A percentile compares a stretch with the other conserved stretches of the same genome.
Conservation (phyloP, 768 basidiomycete species). For the Pulveroboletus frians region DNA sequence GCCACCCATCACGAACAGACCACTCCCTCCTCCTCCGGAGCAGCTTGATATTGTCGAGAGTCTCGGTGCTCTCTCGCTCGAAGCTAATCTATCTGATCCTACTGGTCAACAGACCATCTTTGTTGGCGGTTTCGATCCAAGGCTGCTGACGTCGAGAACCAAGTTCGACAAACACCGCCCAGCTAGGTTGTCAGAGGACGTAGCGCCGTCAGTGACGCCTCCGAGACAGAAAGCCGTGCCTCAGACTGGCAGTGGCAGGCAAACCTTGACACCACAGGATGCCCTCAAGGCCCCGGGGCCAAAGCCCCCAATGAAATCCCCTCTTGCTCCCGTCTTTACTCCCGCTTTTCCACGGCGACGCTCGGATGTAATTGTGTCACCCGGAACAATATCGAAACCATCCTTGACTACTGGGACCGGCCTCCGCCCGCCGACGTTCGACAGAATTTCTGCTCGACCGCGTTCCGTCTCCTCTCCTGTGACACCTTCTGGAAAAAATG, state of each 20-base stretch:
- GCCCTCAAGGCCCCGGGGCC: constrained; percentile 17
- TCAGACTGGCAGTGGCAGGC: neutral
- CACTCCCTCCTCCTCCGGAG: constrained; percentile 10
- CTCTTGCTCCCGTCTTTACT: constrained; percentile 17
- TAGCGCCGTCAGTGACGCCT: constrained; percentile 1
- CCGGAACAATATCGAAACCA: neutral
- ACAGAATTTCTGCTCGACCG: constrained; percentile 16
- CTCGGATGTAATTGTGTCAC: constrained; percentile 27
- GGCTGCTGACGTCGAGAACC: constrained; percentile 4
- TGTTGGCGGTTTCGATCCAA: constrained; percentile 45
- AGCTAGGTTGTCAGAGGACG: constrained; percentile 2
- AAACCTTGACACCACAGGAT: constrained; percentile 19
- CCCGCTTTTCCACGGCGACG: constrained; percentile 28
- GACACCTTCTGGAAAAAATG: constrained; percentile 16
- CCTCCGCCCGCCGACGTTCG: constrained; percentile 10
- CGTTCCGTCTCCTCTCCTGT: constrained; percentile 16
- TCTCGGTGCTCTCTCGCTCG: constrained; percentile 32
- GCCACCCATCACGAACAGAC: neutral
- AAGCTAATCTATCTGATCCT: constrained; percentile 2
- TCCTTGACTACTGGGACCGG: constrained; percentile 1
- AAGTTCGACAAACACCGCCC: constrained; percentile 6
- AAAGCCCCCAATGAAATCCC: constrained; percentile 10
- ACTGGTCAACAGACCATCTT: constrained; percentile 25
- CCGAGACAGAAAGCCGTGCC: constrained; percentile 30
- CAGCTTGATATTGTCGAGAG: constrained; percentile 28